phyloP scores from a whole-genome alignment of 129 eudicot genomes.

The Dittrichia graveolens region DNA sequence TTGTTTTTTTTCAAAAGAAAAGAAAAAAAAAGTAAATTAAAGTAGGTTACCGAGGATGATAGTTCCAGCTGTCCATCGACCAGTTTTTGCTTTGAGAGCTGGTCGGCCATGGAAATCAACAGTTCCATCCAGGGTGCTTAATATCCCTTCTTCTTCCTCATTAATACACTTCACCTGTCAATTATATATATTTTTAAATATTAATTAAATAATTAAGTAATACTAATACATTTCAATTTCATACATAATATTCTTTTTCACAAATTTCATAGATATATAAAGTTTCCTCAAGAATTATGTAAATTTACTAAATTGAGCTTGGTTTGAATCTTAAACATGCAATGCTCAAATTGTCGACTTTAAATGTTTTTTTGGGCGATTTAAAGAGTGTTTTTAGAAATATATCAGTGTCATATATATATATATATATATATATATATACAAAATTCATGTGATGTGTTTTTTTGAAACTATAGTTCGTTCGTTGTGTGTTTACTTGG shows the following conservation, averaged over 20 bases:
- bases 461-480: not conserved
- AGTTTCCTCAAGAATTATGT: not conserved
- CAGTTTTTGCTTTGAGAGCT: conserved; percentile 62
- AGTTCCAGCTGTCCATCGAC: conserved; percentile 87
- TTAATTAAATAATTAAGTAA: not conserved
- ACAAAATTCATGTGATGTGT: too few relatives aligned
- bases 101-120: conserved; percentile 80
- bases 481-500: too few relatives aligned
- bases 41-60: conserved; percentile 71
- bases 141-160: conserved; percentile 43
- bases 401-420: too few relatives aligned
- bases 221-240: not conserved
- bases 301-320: too few relatives aligned
- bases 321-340: too few relatives aligned
- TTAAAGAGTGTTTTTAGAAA: too few relatives aligned
- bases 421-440: too few relatives aligned
- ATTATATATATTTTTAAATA: not conserved
- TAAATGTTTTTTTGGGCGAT: too few relatives aligned
- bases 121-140: conserved; percentile 72
- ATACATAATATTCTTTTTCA: too few relatives aligned
- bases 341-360: too few relatives aligned
- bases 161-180: conserved; percentile 46
- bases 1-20: conserved; percentile 17
- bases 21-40: not conserved
- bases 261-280: not conserved